phyloP scores from a whole-genome alignment of 2,329 filamentous ascomycete species.

The Mollisiaceae sp. region DNA sequence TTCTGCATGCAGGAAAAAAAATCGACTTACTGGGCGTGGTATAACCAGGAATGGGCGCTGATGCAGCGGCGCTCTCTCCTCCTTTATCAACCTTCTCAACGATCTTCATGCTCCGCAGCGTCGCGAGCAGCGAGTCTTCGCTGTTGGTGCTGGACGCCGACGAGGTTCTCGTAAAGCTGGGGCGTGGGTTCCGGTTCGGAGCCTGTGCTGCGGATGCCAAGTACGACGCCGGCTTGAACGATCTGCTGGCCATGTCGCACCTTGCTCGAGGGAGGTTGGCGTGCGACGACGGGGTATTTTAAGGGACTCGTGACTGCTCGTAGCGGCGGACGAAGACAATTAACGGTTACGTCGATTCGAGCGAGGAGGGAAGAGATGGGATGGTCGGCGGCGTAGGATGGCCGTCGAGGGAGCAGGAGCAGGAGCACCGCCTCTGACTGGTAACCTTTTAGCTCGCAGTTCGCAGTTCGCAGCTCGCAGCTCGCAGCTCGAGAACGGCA shows the following conservation, averaged over 20 bases:
- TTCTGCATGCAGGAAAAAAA: not conserved
- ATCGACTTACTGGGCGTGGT: constrained; percentile 29
- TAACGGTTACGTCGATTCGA: not conserved
- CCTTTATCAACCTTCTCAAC: constrained; percentile 25
- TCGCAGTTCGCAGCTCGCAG: not conserved
- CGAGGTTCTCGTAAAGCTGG: constrained; percentile 50
- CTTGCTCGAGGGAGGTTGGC: constrained; percentile 15
- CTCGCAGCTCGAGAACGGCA: constrained; percentile 9
- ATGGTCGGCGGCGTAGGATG: no score
- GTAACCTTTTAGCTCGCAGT: no score
- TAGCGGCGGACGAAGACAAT: not conserved
- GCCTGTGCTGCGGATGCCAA: constrained; percentile 38
- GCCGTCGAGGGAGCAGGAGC: no score
- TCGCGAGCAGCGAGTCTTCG: constrained; percentile 32
- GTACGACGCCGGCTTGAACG: constrained; percentile 54
- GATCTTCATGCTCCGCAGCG: constrained; percentile 26
- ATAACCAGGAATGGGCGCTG: constrained; percentile 17
- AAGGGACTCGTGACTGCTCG: not conserved
- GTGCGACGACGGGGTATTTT: constrained; percentile 2
- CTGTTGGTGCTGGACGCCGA: constrained; percentile 45
- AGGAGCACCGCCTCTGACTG: not conserved
- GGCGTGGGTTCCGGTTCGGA: constrained; percentile 48
- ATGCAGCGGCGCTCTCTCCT: constrained; percentile 4
- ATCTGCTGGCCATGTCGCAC: constrained; percentile 53
- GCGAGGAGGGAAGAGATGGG: no score